Percentiles rank a stretch among this genome's conserved stretches.
Conservation (phyloP, 2,329 filamentous ascomycete species). For the Dactylellina leptospora region DNA sequence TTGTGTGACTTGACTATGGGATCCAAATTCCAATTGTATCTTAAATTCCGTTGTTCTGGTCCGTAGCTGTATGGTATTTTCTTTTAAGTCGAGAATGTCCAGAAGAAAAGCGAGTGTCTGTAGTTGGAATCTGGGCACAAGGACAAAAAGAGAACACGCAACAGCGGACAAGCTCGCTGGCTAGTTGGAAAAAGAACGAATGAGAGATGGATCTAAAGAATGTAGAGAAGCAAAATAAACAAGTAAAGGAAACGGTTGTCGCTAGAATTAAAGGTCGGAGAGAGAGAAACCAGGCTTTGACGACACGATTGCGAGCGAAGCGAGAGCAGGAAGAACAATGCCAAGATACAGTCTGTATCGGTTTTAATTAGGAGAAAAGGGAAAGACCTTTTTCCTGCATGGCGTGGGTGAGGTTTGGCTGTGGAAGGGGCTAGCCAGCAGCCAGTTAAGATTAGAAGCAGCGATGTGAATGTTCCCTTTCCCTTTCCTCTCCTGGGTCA, state of each 20-base stretch:
- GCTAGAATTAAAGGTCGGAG: conserved; percentile 27
- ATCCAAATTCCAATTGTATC: neutral
- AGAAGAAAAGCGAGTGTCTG: conserved; percentile 13
- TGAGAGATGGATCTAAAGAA: conserved; percentile 14
- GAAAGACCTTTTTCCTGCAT: conserved; percentile 33
- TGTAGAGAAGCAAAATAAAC: conserved; percentile 17
- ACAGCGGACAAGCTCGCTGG: conserved; percentile 1
- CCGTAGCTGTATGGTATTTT: conserved; percentile 2
- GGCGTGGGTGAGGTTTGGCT: conserved; percentile 10
- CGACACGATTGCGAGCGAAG: conserved; percentile 39
- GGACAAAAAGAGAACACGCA: conserved; percentile 3
- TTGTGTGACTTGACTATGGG: neutral
- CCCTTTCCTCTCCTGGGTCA: conserved; percentile 37
- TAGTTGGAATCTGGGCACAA: conserved; percentile 16
- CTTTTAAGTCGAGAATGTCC: neutral
- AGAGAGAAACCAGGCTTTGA: conserved; percentile 27
- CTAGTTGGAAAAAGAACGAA: conserved; percentile 5
- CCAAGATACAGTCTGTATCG: conserved; percentile 35
- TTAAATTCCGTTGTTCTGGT: neutral
- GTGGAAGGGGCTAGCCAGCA: conserved; percentile 31
- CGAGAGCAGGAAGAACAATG: conserved; percentile 34
- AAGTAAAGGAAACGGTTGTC: conserved; percentile 28
- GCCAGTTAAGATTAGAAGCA: conserved; percentile 23
- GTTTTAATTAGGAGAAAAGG: conserved; percentile 35
- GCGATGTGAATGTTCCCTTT: conserved; percentile 24